Conservation (phyloP, 1,139 yeast species). For the Wickerhamiella infanticola region DNA sequence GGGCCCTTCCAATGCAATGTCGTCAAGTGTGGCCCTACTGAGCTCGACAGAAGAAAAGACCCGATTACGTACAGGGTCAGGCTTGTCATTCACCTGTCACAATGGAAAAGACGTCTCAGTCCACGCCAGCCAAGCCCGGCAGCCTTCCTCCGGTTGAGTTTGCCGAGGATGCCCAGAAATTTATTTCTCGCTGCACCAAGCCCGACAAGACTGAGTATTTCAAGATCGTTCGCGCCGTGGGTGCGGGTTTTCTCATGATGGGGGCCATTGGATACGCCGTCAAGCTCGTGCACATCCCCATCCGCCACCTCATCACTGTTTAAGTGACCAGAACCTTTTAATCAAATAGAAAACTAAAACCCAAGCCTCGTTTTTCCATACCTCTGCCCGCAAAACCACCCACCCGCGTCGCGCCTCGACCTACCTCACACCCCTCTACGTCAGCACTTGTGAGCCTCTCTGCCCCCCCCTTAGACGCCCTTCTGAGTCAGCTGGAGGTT, state of each 20-base stretch:
- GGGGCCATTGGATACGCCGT: conserved; percentile 95
- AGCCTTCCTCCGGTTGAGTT: conserved; percentile 33
- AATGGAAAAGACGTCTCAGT: background rate
- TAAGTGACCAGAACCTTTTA: conserved; percentile 20
- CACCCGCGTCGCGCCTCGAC: too few relatives aligned
- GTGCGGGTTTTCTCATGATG: conserved; percentile 92
- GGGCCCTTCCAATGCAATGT: too few relatives aligned
- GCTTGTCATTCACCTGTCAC: background rate
- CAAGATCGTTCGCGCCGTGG: conserved; percentile 86
- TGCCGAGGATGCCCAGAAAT: conserved; percentile 79
- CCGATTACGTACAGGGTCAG: background rate
- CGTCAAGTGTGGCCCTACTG: too few relatives aligned
- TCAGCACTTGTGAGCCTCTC: background rate
- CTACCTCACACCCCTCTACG: background rate
- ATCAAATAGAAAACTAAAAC: too few relatives aligned
- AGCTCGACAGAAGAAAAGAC: background rate
- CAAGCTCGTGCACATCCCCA: conserved; percentile 90
- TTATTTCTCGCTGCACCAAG: conserved; percentile 81
- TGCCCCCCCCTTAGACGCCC: background rate
- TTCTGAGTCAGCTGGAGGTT: background rate
- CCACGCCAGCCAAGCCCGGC: background rate
- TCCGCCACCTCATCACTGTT: conserved; percentile 83
- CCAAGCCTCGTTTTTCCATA: too few relatives aligned
- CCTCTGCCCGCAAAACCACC: too few relatives aligned
- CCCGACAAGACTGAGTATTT: conserved; percentile 81